Conservation (phyloP, 371 early-diverging fungal genomes). For the Blyttiomyces sp. region DNA sequence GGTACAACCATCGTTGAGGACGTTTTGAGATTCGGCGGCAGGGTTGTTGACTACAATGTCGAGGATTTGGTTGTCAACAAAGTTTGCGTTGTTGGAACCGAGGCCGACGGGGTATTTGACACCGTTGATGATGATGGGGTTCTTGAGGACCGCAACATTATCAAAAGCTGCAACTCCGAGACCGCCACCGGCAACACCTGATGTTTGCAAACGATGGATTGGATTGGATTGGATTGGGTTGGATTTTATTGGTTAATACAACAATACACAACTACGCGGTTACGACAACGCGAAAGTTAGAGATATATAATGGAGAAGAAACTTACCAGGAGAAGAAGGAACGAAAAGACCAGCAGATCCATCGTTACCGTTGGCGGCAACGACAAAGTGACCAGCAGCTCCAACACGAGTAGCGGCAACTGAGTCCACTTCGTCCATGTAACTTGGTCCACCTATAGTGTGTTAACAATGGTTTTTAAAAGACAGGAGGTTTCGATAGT, state of each 20-base stretch:
- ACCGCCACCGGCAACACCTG: background rate
- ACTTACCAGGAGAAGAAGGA: slow-evolving; percentile 12
- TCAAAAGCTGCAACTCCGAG: slow-evolving; percentile 13
- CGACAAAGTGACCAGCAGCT: background rate
- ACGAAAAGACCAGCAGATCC: slow-evolving; percentile 25
- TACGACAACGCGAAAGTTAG: too few relatives aligned
- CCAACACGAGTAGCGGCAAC: slow-evolving; percentile 20
- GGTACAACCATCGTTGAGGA: slow-evolving; percentile 2
- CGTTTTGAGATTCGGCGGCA: background rate
- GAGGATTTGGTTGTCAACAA: background rate
- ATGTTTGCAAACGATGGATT: too few relatives aligned
- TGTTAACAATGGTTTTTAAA: too few relatives aligned
- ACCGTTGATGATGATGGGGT: background rate
- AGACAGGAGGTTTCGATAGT: too few relatives aligned
- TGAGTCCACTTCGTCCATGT: slow-evolving; percentile 26
- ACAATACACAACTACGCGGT: too few relatives aligned
- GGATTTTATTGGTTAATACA: too few relatives aligned
- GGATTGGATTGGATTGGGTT: too few relatives aligned
- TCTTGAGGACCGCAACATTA: background rate
- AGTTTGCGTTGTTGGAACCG: slow-evolving; percentile 6
- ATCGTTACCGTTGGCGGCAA: too few relatives aligned
- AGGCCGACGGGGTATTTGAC: background rate
- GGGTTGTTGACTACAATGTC: slow-evolving; percentile 7
- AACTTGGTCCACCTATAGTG: slow-evolving; percentile 38
- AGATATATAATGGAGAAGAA: too few relatives aligned